Conservation (phyloP, 495 filamentous ascomycete genomes). For the Aspergillus ellipticus region DNA sequence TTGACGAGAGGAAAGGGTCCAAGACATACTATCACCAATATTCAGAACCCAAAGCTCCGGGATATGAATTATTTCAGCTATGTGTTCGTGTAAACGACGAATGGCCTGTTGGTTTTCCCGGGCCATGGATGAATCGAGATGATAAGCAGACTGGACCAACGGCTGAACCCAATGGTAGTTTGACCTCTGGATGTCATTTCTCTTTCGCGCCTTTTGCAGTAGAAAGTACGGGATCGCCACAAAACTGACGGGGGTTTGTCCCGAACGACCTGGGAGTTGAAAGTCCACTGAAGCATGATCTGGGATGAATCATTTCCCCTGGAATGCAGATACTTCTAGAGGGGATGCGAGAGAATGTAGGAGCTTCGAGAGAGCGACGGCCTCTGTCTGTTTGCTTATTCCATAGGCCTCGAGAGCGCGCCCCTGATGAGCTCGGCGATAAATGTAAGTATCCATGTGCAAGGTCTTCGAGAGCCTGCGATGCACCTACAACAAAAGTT, state of each 20-base stretch:
- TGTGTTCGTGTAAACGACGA: conserved; percentile 7
- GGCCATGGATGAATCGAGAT: conserved; percentile 11
- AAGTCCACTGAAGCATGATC: neutral
- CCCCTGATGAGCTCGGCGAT: neutral
- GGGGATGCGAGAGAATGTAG: neutral
- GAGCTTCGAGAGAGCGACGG: neutral
- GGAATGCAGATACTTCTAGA: neutral
- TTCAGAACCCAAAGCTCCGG: conserved; percentile 11
- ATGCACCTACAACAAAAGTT: conserved; percentile 3
- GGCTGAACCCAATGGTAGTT: conserved; percentile 12
- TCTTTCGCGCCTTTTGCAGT: neutral
- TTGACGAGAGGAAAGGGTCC: neutral
- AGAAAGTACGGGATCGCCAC: conserved; percentile 9
- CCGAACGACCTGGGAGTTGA: neutral
- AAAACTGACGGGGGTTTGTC: conserved; percentile 1
- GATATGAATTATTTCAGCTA: conserved; percentile 6
- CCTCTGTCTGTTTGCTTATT: neutral
- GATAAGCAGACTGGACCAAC: conserved; percentile 12
- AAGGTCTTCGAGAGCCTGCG: neutral
- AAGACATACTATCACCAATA: conserved; percentile 10
- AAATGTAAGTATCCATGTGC: neutral
- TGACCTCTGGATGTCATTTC: neutral
- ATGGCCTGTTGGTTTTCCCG: conserved; percentile 12
- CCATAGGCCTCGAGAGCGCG: conserved; percentile 9
- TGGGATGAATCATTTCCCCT: neutral